Base-by-base conservation (phyloP, 805 yeast species). In the Yamadazyma paraphyllophila region DNA sequence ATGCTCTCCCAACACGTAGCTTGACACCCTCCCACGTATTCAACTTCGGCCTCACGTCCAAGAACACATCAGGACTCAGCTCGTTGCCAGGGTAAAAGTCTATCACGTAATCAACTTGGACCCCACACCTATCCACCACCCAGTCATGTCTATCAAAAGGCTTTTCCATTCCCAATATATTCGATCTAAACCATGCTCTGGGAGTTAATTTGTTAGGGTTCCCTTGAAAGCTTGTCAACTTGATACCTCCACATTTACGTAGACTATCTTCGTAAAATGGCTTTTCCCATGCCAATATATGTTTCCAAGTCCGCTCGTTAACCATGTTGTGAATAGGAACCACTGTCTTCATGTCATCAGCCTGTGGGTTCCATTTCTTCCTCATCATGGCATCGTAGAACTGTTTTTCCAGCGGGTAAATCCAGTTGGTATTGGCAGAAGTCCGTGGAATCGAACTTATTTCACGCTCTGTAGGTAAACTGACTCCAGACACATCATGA, bases 141-240 rank as follows among this genome's bases (percentile, higher is more conserved):
- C 99, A 92, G 65, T 92, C 99, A 61, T 92, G 99, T 57, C 99
- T 78, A 66, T 92, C 99, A 67, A 92, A 92, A 0, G 99, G 99
- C 50, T 77, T 77, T 41, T 81, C 82, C 46, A 78, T 74, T 0
- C 96, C 96, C 42, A 88, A 57, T 43, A 78, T 64, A 47, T 83
- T 78, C 48, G 85, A 71, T 50, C 88, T 76, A 48, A 71, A 55
- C 76, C 76, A 71, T 0, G 98, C 98, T 55, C 94, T 76, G 5
- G 99, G 99, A 0, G 97, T 89, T 34, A 89, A 57, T 55, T 86
- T 85, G 51, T 81, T 79, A 39, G 91, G 81, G 60, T 94, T 96
- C 6, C 98, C 99, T 63, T 86, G 83, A 66, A 92, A 92, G 53
- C 88, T 82, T 1, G 94, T 83, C 45, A 92, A 71, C 51, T 87